phyloP scores from a whole-genome alignment of 257 asterid genomes.

The Pogostemon cablin region DNA sequence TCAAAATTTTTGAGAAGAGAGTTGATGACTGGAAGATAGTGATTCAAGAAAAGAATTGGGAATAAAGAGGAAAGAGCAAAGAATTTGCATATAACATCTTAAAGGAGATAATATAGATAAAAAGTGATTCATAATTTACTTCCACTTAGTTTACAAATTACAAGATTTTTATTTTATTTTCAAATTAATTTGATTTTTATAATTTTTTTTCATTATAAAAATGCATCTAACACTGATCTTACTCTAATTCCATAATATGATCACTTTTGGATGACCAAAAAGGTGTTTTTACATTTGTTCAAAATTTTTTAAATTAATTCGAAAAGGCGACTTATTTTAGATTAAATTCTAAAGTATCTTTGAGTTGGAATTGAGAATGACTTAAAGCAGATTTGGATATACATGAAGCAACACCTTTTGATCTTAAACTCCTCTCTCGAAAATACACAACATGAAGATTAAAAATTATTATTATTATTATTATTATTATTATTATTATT shows the following conservation, averaged over 20 bases:
- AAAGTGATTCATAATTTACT: constrained; percentile 36
- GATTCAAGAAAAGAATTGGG: constrained; percentile 27
- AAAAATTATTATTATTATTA: too few species aligned
- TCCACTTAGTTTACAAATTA: neutral
- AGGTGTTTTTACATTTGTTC: constrained; percentile 3
- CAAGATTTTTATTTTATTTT: too few species aligned
- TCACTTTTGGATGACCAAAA: constrained; percentile 25
- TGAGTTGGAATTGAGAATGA: constrained; percentile 36
- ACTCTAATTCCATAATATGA: neutral
- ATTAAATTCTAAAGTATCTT: constrained; percentile 22
- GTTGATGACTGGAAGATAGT: constrained; percentile 21
- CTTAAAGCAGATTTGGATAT: constrained; percentile 26
- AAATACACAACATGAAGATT: too few species aligned
- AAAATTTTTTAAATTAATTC: constrained; percentile 17
- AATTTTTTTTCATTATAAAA: too few species aligned
- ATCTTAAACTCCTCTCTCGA: too few species aligned
- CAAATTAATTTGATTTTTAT: too few species aligned
- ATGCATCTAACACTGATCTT: too few species aligned
- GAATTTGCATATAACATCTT: constrained; percentile 33
- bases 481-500: too few species aligned
- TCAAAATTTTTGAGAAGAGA: neutral
- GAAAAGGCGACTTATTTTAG: constrained; percentile 2
- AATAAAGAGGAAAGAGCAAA: constrained; percentile 29
- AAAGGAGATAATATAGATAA: constrained; percentile 15
- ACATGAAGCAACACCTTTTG: constrained; percentile 11